Evolutionary conservation across 2,329 filamentous ascomycete species (phyloP), one percentile per base, ranked within the genome.

Genomic region (Fusarium sp.): DNA sequence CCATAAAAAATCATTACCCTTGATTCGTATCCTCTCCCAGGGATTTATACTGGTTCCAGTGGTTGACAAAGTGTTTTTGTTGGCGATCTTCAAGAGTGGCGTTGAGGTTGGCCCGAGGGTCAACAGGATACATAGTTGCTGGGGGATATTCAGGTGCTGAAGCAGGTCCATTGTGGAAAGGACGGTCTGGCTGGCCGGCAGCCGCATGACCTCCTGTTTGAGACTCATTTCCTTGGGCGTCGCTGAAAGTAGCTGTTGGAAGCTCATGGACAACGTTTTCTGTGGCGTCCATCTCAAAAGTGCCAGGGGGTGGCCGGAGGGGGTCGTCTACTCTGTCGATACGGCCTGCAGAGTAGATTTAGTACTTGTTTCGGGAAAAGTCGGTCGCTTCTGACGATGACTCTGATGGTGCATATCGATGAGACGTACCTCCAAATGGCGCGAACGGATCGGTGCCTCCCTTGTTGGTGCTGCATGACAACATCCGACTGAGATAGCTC

Each of bases 381-480:
- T 45, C 25, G n/a, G 38, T 19, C 18, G 46, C 48, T 41, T 60
- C 29, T 29, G 51, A 38, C 63, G 48, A 46, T 37, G 45, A 56
- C 46, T 57, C 41, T 38, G 54, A 49, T 54, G 41, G 37, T 27
- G 51, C 59, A 42, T 35, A 63, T 35, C 44, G 29, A 57, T 44
- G 37, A 57, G 41, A 67, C 79, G 76, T 74, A 85, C 85, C 84
- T 79, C 84, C 83, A 78, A 85, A 85, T 16, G 82, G 80, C 4
- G 82, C 83, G 74, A 86, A 85, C 5, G 83, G 80, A 57, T 84
- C 83, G 46, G 68, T 61, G 62, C 66, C 73, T 39, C 65, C 73
- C 41, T 75, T 75, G 21, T 66, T 78, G 12, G 76, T 77, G 15
- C 76, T 77, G 38, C 79, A 77, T 27, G 76, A 65, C 38, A 77